Base-by-base conservation (phyloP, 805 yeast species). In the Yarrowia sp. region DNA sequence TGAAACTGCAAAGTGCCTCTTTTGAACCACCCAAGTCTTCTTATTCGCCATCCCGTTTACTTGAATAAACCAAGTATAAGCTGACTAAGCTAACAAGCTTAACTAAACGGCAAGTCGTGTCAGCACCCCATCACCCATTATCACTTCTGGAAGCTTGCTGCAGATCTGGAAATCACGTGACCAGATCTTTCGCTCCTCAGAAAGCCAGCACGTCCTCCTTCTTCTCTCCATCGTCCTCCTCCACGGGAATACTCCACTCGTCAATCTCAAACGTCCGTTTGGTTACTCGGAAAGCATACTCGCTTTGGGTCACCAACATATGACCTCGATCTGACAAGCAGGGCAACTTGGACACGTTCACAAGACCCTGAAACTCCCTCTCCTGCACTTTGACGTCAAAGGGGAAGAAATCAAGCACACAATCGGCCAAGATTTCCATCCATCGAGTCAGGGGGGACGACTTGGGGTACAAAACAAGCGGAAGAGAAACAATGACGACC, bases 231-330 rank as follows among this genome's bases (percentile, higher is more conserved):
- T 83, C 88, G n/a, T 83, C 90, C 68, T 89, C 96, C 68, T 92
- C 97, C 2, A 94, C 97, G 0, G 99, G 98, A 63, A 95, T 95
- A n/a, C 97, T 91, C 97, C 97, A 95, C 73, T 88, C 91, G 71
- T 91, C 94, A 66, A 95, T 88, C 73, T 91, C 97, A 75, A 94
- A 92, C 73, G 84, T 87, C 76, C 87, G 86, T 70, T 90, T 84
- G 14, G 97, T 94, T 71, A 92, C 91, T 74, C 88, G 87, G 79
- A 93, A 94, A 6, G 97, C 92, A 76, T 85, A 88, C 77, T 93
- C 98, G 69, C 90, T 88, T 68, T 82, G 81, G 68, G 86, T 84
- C 0, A 86, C 84, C 71, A 86, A 85, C 97, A 92, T 93, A 72
- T 86, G 81, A 0, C 99, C 98, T 24, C 87, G 76, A 58, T 88